These are phyloP conservation scores for Brassica cretica DNA, from an alignment of 345 rosid genomes.

Conservation along the genomic window DNA sequence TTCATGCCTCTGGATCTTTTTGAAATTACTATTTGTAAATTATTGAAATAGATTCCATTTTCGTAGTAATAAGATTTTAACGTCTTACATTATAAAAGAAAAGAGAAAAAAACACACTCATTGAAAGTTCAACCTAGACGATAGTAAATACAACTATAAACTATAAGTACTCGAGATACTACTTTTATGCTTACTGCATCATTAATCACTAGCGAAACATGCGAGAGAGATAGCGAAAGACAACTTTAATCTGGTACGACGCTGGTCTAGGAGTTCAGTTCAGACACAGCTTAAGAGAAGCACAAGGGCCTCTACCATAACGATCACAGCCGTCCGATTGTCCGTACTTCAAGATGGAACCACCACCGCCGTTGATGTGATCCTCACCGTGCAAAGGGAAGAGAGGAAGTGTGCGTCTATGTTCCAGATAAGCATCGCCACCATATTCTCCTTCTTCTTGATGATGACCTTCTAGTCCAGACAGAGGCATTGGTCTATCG, in stretches of 20 bases:
- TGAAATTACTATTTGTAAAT: not conserved
- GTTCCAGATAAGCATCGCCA: slow-evolving; percentile 37
- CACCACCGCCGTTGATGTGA: slow-evolving; percentile 34
- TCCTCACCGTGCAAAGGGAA: slow-evolving; percentile 82
- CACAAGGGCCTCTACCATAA: slow-evolving; percentile 39
- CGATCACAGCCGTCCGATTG: slow-evolving; percentile 25
- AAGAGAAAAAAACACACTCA: not conserved
- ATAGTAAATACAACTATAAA: slow-evolving; percentile 25
- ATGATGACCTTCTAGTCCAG: slow-evolving; percentile 38
- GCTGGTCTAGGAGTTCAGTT: slow-evolving; percentile 61
- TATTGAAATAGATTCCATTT: not conserved
- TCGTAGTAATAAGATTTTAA: not conserved
- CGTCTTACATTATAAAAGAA: not conserved
- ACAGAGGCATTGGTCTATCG: slow-evolving; percentile 45
- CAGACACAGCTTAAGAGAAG: slow-evolving; percentile 75
- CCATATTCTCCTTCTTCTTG: slow-evolving; percentile 43
- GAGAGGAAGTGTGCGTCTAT: slow-evolving; percentile 78
- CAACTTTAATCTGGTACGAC: slow-evolving; percentile 41
- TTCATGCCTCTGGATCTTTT: not conserved
- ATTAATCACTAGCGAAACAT: slow-evolving; percentile 24
- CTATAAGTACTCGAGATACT: not conserved
- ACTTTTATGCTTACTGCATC: slow-evolving; percentile 20
- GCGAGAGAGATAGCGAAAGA: slow-evolving; percentile 13
- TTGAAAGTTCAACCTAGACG: slow-evolving; percentile 6
- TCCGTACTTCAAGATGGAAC: slow-evolving; percentile 38